Base-by-base conservation (phyloP, 2,329 filamentous ascomycete genomes). In the Phaeosphaeriaceae sp. region DNA sequence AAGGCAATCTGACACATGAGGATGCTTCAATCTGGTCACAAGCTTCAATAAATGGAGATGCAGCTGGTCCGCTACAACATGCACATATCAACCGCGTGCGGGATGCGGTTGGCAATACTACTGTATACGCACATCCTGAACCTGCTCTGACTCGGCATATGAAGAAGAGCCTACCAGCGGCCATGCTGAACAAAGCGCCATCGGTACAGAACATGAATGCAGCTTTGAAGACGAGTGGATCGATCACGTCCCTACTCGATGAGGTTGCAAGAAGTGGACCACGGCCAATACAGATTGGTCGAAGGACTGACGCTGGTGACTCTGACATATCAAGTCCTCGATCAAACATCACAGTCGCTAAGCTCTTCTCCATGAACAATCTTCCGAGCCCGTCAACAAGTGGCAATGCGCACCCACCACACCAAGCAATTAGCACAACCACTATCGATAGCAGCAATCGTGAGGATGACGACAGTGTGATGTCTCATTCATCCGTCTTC, bases 131-230 rank as follows among this genome's bases (percentile, higher is more conserved):
- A 15, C 22, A 47, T 42, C 50, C 31, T 15, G 27, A 13, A 17
- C 44, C 22, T 9, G 10, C 27, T 7, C 46, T 40, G 42, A 53
- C 11, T 13, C 48, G 45, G 17, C 48, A 42, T 20, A 31, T 27
- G 1, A 20, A 41, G 22, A 46, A 53, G n/a, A 45, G 46, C 40
- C 31, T 46, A n/a, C 53, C 47, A 27, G 10, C 48, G 15, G 58
- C 49, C 31, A 51, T 36, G 25, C 53, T 24, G 21, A 63, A 64
- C 24, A 61, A 61, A 13, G 5, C 49, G 24, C 66, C 67, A 1
- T 71, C 69, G 0, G 63, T 67, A 0, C 63, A 65, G 15, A 60
- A 61, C n/a, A 61, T 72, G 47, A 71, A 72, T 9, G 53, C 51
- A 1, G 64, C 61, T 1, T 50, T 69, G 7, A 71, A 67, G 53